Conservation (phyloP, 306 rosid genomes). For the Fagus sylvatica region DNA sequence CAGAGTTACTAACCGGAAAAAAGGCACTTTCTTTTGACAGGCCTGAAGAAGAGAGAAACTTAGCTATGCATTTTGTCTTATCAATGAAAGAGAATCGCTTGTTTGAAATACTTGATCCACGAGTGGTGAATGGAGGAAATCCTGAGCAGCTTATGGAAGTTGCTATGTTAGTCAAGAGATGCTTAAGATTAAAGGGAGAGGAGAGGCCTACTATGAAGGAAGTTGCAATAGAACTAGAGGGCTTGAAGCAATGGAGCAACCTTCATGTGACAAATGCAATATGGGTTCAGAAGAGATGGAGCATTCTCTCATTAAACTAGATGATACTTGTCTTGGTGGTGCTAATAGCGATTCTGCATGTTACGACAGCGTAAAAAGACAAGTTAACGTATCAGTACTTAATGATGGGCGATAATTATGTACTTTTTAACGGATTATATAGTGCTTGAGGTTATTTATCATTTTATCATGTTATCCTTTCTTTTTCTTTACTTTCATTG, state of each 20-base stretch:
- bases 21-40: slow-evolving; percentile 26
- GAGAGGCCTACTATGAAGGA: slow-evolving; percentile 53
- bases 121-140: slow-evolving; percentile 17
- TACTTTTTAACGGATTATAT: too few relatives aligned
- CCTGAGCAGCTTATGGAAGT: slow-evolving; percentile 27
- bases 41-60: slow-evolving; percentile 18
- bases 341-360: too few relatives aligned
- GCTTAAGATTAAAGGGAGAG: slow-evolving; percentile 40
- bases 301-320: background rate
- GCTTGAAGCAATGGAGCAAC: slow-evolving; percentile 16
- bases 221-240: slow-evolving; percentile 44
- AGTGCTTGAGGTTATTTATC: too few relatives aligned
- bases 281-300: slow-evolving; percentile 6
- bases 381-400: too few relatives aligned
- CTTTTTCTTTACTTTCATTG: too few relatives aligned
- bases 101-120: slow-evolving; percentile 24
- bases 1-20: slow-evolving; percentile 35
- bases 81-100: slow-evolving; percentile 26
- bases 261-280: background rate
- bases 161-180: slow-evolving; percentile 20
- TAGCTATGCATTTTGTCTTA: slow-evolving; percentile 22
- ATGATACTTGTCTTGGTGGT: too few relatives aligned
- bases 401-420: too few relatives aligned
- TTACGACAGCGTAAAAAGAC: too few relatives aligned
- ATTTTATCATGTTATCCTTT: too few relatives aligned